These are phyloP conservation scores for Sodiomyces alkalinus DNA, from an alignment of 2,329 filamentous ascomycete species.

Conservation along the genomic window DNA sequence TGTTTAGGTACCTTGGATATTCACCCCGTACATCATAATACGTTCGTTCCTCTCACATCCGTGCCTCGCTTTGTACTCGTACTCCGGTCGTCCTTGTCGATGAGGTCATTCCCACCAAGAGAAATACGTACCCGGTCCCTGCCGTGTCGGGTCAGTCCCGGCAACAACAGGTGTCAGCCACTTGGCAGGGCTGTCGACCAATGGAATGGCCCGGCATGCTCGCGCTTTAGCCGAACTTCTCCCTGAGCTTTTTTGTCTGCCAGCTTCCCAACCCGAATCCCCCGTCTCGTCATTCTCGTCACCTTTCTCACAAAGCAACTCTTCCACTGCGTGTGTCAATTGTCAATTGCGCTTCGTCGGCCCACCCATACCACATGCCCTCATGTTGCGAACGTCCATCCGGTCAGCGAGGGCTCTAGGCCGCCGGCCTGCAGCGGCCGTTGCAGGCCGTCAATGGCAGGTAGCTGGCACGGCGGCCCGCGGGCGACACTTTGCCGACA, in stretches of 20 bases:
- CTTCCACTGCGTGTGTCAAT: too few species aligned
- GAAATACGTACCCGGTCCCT: slow-evolving; percentile 10
- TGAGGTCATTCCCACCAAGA: too few species aligned
- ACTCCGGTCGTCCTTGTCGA: too few species aligned
- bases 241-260: slow-evolving; percentile 26
- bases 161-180: slow-evolving; percentile 1
- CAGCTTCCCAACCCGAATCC: slow-evolving; percentile 9
- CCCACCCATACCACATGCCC: slow-evolving; percentile 33
- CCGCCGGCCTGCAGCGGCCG: slow-evolving; percentile 36
- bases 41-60: too few species aligned
- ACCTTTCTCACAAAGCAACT: slow-evolving; percentile 2
- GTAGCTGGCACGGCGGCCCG: slow-evolving; percentile 5
- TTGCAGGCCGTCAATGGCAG: slow-evolving; percentile 44
- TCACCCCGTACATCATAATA: too few species aligned
- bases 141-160: too few species aligned
- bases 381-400: slow-evolving; percentile 57
- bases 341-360: slow-evolving; percentile 19
- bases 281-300: background rate
- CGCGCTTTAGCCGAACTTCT: slow-evolving; percentile 28
- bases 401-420: slow-evolving; percentile 46
- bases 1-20: too few species aligned
- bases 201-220: too few species aligned
- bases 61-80: too few species aligned
- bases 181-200: too few species aligned
- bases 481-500: slow-evolving; percentile 40